phyloP scores from a whole-genome alignment of 352 stramenopile species.

The Phytophthora podocarpi region DNA sequence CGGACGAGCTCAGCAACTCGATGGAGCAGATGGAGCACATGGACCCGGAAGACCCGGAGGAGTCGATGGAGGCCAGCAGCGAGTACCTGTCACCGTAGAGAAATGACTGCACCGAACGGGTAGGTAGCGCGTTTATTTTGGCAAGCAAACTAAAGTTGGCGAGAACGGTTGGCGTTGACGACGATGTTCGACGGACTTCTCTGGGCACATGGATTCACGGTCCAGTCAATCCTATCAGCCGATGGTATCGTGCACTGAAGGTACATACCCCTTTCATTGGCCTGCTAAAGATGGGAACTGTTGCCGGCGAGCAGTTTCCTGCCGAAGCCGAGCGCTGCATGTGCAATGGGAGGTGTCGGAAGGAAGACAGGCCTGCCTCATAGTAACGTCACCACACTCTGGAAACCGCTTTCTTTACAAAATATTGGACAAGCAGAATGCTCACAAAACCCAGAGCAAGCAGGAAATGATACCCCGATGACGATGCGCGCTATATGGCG shows the following conservation, averaged over 20 bases:
- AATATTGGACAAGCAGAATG: constrained; percentile 25
- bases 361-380: constrained; percentile 16
- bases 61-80: constrained; percentile 52
- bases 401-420: constrained; percentile 25
- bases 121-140: constrained; percentile 6
- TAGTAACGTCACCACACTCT: constrained; percentile 24
- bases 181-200: constrained; percentile 9
- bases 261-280: constrained; percentile 1
- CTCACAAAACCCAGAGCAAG: neutral
- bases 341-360: constrained; percentile 11
- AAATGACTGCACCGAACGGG: neutral
- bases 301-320: constrained; percentile 29
- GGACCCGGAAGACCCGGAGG: constrained; percentile 57
- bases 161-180: neutral
- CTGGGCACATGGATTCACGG: neutral
- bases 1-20: constrained; percentile 66
- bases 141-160: constrained; percentile 2
- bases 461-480: neutral
- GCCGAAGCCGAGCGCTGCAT: neutral
- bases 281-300: constrained; percentile 14
- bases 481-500: constrained; percentile 8
- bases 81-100: constrained; percentile 51
- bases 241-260: too few relatives aligned
- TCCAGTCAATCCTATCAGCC: too few relatives aligned
- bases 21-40: constrained; percentile 71